Percentiles rank a stretch among this genome's conserved stretches.
Conservation (phyloP, 2,329 filamentous ascomycete species). For the Claviceps capensis region DNA sequence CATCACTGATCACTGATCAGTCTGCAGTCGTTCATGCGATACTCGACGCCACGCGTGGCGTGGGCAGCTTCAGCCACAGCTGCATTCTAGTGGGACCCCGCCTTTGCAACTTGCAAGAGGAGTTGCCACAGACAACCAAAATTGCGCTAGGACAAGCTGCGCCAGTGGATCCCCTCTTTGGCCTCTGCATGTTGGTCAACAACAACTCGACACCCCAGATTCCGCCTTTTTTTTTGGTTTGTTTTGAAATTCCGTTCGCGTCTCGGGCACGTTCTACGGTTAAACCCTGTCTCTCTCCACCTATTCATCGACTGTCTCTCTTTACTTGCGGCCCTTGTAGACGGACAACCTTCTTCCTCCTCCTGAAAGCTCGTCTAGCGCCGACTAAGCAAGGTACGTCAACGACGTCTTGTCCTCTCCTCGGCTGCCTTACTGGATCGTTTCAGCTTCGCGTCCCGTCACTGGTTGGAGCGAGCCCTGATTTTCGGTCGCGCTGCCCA, state of each 20-base stretch:
- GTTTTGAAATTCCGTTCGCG: background rate
- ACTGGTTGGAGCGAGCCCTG: background rate
- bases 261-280: background rate
- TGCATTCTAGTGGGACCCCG: background rate
- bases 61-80: background rate
- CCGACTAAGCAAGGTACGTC: background rate
- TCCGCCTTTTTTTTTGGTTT: background rate
- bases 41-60: constrained; percentile 5
- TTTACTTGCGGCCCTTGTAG: constrained; percentile 4
- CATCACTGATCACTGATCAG: too few relatives aligned
- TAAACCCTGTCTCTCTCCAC: background rate
- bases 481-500: background rate
- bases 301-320: background rate
- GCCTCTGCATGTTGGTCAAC: constrained; percentile 2
- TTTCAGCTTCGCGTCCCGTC: constrained; percentile 3
- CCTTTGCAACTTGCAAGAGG: too few relatives aligned
- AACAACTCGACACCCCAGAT: constrained; percentile 4
- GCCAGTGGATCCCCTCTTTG: constrained; percentile 15
- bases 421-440: constrained; percentile 1
- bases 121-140: constrained; percentile 26
- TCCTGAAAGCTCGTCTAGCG: background rate
- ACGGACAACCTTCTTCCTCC: background rate
- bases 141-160: constrained; percentile 21
- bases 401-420: background rate
- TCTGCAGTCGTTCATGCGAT: too few relatives aligned